A percentile compares a stretch with the other conserved stretches of the same genome.
Conservation (phyloP, 1,284 basidiomycete genomes). For the Ustilago nuda region DNA sequence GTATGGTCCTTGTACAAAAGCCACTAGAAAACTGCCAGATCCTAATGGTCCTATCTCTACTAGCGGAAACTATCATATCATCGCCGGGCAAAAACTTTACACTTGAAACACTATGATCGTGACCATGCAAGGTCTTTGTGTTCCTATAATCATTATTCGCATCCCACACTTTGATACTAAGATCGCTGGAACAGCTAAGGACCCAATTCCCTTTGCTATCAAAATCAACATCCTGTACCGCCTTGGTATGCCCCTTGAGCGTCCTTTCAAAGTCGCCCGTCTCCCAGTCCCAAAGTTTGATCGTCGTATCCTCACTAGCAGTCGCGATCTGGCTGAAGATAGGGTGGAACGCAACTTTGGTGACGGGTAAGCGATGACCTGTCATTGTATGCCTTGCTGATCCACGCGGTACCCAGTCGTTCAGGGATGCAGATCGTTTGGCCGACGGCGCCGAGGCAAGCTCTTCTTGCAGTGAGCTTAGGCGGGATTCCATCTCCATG, state of each 20-base stretch:
- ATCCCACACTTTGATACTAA: constrained; percentile 93
- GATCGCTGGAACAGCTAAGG: constrained; percentile 87
- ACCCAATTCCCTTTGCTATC: constrained; percentile 84
- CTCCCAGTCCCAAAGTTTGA: constrained; percentile 97
- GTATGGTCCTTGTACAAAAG: constrained; percentile 68
- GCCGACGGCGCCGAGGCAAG: constrained; percentile 74
- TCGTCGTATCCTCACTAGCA: constrained; percentile 85
- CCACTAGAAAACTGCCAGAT: constrained; percentile 87
- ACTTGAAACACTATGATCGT: constrained; percentile 88
- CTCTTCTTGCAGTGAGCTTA: constrained; percentile 82
- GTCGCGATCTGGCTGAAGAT: constrained; percentile 84
- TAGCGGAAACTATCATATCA: constrained; percentile 83
- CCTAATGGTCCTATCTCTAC: constrained; percentile 85
- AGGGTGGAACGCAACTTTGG: constrained; percentile 86
- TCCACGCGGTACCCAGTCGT: constrained; percentile 84
- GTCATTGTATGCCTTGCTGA: constrained; percentile 82
- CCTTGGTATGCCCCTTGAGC: constrained; percentile 89
- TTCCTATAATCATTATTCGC: constrained; percentile 89
- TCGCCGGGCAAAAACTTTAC: constrained; percentile 87
- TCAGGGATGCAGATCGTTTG: constrained; percentile 76
- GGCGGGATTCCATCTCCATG: constrained; percentile 81
- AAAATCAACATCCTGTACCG: constrained; percentile 87
- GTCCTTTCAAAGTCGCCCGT: constrained; percentile 91
- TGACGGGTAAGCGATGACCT: constrained; percentile 82
- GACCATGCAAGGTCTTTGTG: constrained; percentile 84